These are phyloP conservation scores for Alternaria sp. DNA, from an alignment of 2,329 filamentous ascomycete species.

Conservation along the genomic window DNA sequence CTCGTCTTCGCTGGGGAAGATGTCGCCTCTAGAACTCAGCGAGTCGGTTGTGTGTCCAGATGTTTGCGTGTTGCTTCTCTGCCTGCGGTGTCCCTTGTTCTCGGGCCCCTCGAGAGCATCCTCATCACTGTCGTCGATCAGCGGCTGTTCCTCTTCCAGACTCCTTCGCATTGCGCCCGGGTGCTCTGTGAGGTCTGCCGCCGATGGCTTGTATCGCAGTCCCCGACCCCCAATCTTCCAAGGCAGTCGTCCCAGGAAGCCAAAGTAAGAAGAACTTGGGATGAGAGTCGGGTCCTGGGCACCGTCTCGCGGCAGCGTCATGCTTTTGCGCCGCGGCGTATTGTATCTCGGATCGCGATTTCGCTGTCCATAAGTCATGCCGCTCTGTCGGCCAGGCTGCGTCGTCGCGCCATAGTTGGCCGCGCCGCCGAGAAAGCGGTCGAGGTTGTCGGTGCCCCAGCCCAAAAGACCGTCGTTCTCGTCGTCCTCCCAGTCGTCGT, in stretches of 20 bases:
- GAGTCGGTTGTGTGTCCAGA: slow-evolving; percentile 87
- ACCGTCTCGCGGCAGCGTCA: slow-evolving; percentile 59
- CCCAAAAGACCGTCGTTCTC: slow-evolving; percentile 71
- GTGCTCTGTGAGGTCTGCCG: slow-evolving; percentile 88
- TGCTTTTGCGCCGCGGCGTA: slow-evolving; percentile 62
- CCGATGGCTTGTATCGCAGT: slow-evolving; percentile 87
- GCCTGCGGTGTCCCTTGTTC: slow-evolving; percentile 57
- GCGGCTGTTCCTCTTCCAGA: slow-evolving; percentile 72
- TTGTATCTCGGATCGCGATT: slow-evolving; percentile 52
- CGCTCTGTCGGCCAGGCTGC: slow-evolving; percentile 75
- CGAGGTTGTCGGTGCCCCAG: slow-evolving; percentile 86
- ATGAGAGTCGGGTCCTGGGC: slow-evolving; percentile 84
- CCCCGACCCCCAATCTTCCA: slow-evolving; percentile 83
- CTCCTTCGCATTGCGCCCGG: slow-evolving; percentile 65
- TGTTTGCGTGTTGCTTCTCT: slow-evolving; percentile 79
- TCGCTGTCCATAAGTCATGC: slow-evolving; percentile 89
- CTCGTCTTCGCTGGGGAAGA: slow-evolving; percentile 91
- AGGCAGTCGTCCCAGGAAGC: slow-evolving; percentile 83
- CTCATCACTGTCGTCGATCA: slow-evolving; percentile 71
- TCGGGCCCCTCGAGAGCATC: slow-evolving; percentile 34
- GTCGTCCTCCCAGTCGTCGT: slow-evolving; percentile 91
- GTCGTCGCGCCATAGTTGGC: slow-evolving; percentile 60
- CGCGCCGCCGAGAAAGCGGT: slow-evolving; percentile 78
- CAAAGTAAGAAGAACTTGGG: slow-evolving; percentile 83
- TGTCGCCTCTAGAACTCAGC: slow-evolving; percentile 84